These are phyloP conservation scores for Fusarium pininemorale DNA, from an alignment of 2,329 filamentous ascomycete genomes.

Conservation along the genomic window DNA sequence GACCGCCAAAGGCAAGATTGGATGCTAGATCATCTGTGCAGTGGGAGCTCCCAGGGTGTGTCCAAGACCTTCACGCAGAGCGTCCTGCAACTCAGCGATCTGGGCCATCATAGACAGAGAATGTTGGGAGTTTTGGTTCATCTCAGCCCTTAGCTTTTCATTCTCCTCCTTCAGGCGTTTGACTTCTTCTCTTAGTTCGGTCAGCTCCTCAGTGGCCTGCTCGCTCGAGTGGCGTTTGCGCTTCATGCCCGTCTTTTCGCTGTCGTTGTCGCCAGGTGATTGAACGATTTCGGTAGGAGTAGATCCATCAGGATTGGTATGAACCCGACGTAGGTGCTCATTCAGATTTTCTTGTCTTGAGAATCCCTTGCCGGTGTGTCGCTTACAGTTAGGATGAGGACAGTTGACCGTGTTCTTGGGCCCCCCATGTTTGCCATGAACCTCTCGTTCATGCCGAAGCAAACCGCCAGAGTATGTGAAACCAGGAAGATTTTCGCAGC, in stretches of 20 bases:
- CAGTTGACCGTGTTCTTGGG: slow-evolving; percentile 90
- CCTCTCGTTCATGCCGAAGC: slow-evolving; percentile 89
- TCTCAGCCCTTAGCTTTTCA: slow-evolving; percentile 62
- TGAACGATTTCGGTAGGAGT: slow-evolving; percentile 48
- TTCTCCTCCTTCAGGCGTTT: slow-evolving; percentile 74
- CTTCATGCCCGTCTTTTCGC: slow-evolving; percentile 57
- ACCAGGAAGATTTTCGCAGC: slow-evolving; percentile 89
- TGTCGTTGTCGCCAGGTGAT: slow-evolving; percentile 59
- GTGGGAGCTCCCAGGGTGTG: slow-evolving; percentile 51
- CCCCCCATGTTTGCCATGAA: slow-evolving; percentile 89
- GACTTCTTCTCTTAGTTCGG: slow-evolving; percentile 69
- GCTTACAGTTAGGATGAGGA: slow-evolving; percentile 86
- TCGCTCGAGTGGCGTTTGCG: slow-evolving; percentile 55
- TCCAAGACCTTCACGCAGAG: slow-evolving; percentile 49
- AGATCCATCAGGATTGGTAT: slow-evolving; percentile 62
- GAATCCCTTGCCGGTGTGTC: slow-evolving; percentile 87
- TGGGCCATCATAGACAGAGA: slow-evolving; percentile 59
- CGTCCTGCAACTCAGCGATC: slow-evolving; percentile 57
- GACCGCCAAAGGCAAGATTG: background rate
- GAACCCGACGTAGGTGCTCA: slow-evolving; percentile 91
- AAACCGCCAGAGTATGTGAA: slow-evolving; percentile 96
- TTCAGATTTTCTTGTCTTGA: slow-evolving; percentile 93
- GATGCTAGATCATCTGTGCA: slow-evolving; percentile 52
- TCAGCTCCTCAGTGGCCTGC: slow-evolving; percentile 56
- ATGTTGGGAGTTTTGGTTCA: slow-evolving; percentile 59